A percentile compares a stretch with the other conserved stretches of the same genome.
Evolutionary conservation across 2,329 filamentous ascomycete species (phyloP).

Genomic region (Didymella segeticola): DNA sequence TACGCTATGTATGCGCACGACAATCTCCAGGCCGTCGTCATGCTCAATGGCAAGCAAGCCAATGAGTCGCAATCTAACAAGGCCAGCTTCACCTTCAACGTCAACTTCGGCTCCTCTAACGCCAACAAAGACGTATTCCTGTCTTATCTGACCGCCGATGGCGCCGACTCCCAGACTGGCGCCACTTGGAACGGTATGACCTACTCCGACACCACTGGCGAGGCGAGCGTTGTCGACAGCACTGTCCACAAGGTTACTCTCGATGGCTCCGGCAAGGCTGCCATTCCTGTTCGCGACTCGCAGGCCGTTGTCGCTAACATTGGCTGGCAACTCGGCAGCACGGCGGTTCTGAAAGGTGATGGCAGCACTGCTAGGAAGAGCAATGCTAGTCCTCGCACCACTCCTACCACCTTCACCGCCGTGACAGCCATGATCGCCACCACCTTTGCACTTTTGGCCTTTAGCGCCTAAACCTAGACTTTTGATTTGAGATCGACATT

Average conservation of each 20-base stretch:
- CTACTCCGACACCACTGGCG: slow-evolving; percentile 53
- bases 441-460: slow-evolving; percentile 10
- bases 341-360: slow-evolving; percentile 38
- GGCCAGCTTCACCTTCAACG: slow-evolving; percentile 49
- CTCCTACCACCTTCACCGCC: slow-evolving; percentile 19
- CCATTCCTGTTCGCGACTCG: slow-evolving; percentile 51
- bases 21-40: slow-evolving; percentile 51
- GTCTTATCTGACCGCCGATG: slow-evolving; percentile 56
- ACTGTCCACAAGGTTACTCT: slow-evolving; percentile 37
- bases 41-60: slow-evolving; percentile 56
- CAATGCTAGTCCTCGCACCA: slow-evolving; percentile 26
- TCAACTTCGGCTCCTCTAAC: slow-evolving; percentile 51
- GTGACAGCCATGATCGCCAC: slow-evolving; percentile 19
- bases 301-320: slow-evolving; percentile 57
- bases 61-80: slow-evolving; percentile 51
- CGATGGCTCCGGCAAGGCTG: slow-evolving; percentile 30
- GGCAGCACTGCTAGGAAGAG: slow-evolving; percentile 38
- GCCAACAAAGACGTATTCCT: slow-evolving; percentile 55
- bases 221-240: slow-evolving; percentile 45
- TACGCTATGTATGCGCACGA: slow-evolving; percentile 56
- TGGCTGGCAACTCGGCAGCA: slow-evolving; percentile 47
- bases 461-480: slow-evolving; percentile 7
- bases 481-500: slow-evolving; percentile 12
- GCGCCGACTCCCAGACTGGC: slow-evolving; percentile 52
- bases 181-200: slow-evolving; percentile 58